Percentiles rank a stretch among this genome's conserved stretches.
These are phyloP conservation scores for Leccinum variicolor DNA, from an alignment of 768 basidiomycete genomes.

Conservation along the genomic window DNA sequence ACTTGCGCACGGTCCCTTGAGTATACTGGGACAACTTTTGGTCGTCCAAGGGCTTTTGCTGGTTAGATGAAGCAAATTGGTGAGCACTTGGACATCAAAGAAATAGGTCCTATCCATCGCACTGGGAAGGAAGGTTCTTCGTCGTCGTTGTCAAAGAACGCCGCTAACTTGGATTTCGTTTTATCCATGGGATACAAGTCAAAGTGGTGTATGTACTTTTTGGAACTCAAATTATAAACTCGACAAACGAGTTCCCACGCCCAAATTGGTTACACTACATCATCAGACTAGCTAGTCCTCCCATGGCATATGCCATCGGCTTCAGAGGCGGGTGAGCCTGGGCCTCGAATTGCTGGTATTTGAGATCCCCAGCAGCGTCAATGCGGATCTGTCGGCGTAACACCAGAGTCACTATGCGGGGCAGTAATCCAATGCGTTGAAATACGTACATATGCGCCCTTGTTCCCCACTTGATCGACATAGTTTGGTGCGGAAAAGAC, in stretches of 20 bases:
- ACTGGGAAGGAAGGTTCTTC: conserved; percentile 87
- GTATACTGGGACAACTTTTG: conserved; percentile 84
- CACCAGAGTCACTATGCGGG: conserved; percentile 4
- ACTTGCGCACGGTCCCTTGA: conserved; percentile 85
- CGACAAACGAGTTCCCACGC: conserved; percentile 24
- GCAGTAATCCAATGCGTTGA: neutral
- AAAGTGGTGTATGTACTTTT: neutral
- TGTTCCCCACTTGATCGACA: conserved; percentile 88
- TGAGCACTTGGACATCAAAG: conserved; percentile 51
- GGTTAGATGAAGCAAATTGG: conserved; percentile 48
- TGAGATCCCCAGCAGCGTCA: conserved; percentile 66
- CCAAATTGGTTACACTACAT: conserved; percentile 43
- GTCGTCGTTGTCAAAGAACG: conserved; percentile 83
- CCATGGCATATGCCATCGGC: conserved; percentile 86
- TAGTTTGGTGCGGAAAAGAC: conserved; percentile 96
- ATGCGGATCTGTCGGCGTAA: conserved; percentile 63
- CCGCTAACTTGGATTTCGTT: conserved; percentile 53
- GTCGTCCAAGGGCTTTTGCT: conserved; percentile 86
- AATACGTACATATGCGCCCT: conserved; percentile 79
- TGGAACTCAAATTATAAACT: neutral
- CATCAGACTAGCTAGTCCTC: conserved; percentile 65
- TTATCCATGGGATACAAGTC: conserved; percentile 28
- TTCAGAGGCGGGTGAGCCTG: conserved; percentile 85
- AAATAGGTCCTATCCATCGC: conserved; percentile 79
- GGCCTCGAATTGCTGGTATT: conserved; percentile 83